Evolutionary conservation across 2,329 filamentous ascomycete species (phyloP).

Genomic region (Ophiocordyceps sinensis): DNA sequence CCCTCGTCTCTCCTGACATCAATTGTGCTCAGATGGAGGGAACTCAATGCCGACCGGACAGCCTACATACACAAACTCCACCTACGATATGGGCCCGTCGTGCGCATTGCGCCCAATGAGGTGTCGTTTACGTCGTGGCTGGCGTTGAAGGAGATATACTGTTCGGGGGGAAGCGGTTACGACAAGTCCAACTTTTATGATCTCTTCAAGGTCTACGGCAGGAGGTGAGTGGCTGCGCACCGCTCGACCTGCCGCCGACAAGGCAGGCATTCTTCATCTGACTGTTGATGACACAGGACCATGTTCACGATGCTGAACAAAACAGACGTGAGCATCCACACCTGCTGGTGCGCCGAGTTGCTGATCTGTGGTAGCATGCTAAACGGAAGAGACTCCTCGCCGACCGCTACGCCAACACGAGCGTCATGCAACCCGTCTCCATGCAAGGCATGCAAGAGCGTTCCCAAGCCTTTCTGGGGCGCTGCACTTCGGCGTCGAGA

Average conservation of each 20-base stretch:
- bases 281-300: slow-evolving; percentile 22
- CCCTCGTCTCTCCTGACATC: slow-evolving; percentile 32
- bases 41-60: slow-evolving; percentile 37
- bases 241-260: too few species aligned
- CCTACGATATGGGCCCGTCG: slow-evolving; percentile 37
- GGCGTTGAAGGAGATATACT: slow-evolving; percentile 49
- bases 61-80: slow-evolving; percentile 42
- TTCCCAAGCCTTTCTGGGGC: slow-evolving; percentile 37
- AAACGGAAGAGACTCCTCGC: slow-evolving; percentile 48
- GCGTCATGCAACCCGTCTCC: slow-evolving; percentile 41
- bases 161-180: slow-evolving; percentile 45
- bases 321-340: slow-evolving; percentile 25
- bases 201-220: slow-evolving; percentile 42
- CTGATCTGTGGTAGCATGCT: slow-evolving; percentile 32
- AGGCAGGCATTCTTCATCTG: neutral
- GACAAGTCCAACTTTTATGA: slow-evolving; percentile 53
- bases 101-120: slow-evolving; percentile 43
- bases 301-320: slow-evolving; percentile 47
- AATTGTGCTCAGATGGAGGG: slow-evolving; percentile 37
- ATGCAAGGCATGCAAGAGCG: slow-evolving; percentile 43
- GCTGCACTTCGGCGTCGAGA: slow-evolving; percentile 30
- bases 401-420: slow-evolving; percentile 55
- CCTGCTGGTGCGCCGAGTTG: neutral
- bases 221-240: slow-evolving; percentile 25
- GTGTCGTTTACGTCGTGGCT: slow-evolving; percentile 41